Evolutionary conservation across 148 eudicot genomes (phyloP).

Genomic region (Spergularia bocconei): DNA sequence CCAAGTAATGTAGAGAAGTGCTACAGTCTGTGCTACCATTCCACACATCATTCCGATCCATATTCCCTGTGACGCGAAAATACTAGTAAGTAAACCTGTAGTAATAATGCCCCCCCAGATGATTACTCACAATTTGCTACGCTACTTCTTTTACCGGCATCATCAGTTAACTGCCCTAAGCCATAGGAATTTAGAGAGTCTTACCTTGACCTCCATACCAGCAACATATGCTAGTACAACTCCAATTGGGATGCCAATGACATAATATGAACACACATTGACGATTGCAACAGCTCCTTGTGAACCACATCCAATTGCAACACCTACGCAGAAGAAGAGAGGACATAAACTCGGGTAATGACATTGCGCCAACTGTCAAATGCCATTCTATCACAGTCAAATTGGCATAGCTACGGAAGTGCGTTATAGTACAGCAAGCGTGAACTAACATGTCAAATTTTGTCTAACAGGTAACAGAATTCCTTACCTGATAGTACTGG

Average conservation of each 20-base stretch:
- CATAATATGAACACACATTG: conserved; percentile 45
- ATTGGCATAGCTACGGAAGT: no score
- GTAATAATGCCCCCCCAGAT: no score
- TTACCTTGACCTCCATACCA: conserved; percentile 44
- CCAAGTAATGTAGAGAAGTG: conserved; percentile 52
- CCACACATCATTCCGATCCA: conserved; percentile 80
- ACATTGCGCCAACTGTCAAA: not conserved
- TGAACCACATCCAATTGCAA: conserved; percentile 52
- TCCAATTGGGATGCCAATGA: conserved; percentile 54
- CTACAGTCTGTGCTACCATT: conserved; percentile 41
- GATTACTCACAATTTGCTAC: not conserved
- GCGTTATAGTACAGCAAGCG: no score
- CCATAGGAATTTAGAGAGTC: not conserved
- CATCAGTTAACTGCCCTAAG: no score
- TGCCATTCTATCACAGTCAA: no score
- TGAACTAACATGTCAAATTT: no score
- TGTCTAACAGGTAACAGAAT: not conserved
- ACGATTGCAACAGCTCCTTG: conserved; percentile 48
- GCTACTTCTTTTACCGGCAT: not conserved
- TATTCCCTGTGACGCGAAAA: conserved; percentile 35
- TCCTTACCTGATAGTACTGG: conserved; percentile 65
- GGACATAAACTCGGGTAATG: not conserved
- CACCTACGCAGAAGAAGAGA: conserved; percentile 32
- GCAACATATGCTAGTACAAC: conserved; percentile 47
- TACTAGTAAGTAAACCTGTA: not conserved